Base-by-base conservation (phyloP, 495 filamentous ascomycete genomes). In the Talaromyces wortmannii region DNA sequence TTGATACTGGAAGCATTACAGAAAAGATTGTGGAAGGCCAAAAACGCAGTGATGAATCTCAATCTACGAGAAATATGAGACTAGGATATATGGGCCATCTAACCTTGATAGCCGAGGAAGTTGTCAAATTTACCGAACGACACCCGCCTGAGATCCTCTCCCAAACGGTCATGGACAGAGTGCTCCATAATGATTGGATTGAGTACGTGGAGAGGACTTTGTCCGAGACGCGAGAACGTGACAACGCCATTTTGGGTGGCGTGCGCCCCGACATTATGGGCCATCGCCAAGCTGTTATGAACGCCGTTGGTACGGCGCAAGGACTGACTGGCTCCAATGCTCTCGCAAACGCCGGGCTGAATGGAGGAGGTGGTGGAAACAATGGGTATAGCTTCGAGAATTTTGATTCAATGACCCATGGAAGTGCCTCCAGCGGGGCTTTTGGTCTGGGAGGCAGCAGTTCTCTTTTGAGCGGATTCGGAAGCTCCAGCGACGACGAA, bases 1-100 rank as follows among this genome's bases (percentile, higher is more conserved):
- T 96, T 52, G 88, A 94, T 61, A 86, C 83, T 31, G 92, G 91
- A 7, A 84, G 87, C 53, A 89, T 99, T 57, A 97, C 92, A 4
- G 86, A 90, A 61, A 83, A 87, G 33, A 96, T 99, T 63, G 85
- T 97, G 53, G 87, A 91, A 59, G 94, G 94, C 43, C 94, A 99
- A 66, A 79, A 77, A 57, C 79, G 84, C 43, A 95, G 90, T 60
- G 95, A 99, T 61, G 84, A 87, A 60, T 85, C 87, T 1, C 89
- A 98, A 67, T 67, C 74, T 44, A 80, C 85, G 57, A 88, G 80
- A 59, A 92, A 90, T 66, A 96, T 95, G 64, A 86, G 94, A 23
- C 84, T 97, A 63, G 94, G 94, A 13, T 99, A 96, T 70, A 99
- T 99, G 94, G 94, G 94, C 1, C 94, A 99, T 67, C 76, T 99